Conservation (phyloP, 2,329 filamentous ascomycete species). For the Colletotrichum sp. region DNA sequence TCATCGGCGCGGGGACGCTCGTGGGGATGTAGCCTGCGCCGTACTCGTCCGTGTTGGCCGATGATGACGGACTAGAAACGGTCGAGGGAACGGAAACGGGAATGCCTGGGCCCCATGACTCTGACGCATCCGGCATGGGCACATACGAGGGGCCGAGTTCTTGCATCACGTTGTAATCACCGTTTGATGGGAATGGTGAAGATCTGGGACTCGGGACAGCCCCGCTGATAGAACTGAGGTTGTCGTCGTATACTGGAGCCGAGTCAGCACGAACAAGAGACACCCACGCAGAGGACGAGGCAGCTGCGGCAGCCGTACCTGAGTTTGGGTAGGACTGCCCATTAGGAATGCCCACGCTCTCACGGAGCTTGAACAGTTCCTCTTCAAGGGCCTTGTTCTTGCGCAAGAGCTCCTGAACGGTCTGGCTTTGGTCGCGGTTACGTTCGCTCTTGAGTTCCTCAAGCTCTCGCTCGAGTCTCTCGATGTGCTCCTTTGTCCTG, state of each 20-base stretch:
- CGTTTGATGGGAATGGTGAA: conserved; percentile 46
- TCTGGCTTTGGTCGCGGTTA: conserved; percentile 53
- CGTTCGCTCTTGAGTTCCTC: conserved; percentile 67
- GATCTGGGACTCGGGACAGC: conserved; percentile 48
- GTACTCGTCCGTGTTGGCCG: conserved; percentile 52
- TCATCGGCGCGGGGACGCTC: conserved; percentile 50
- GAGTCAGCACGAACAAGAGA: conserved; percentile 19
- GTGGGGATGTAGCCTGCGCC: conserved; percentile 52
- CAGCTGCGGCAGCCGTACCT: conserved; percentile 36
- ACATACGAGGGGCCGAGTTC: conserved; percentile 46
- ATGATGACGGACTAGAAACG: conserved; percentile 58
- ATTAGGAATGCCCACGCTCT: conserved; percentile 48
- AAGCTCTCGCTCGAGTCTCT: conserved; percentile 76
- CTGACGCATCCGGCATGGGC: conserved; percentile 46
- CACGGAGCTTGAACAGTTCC: conserved; percentile 51
- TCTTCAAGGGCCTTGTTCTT: conserved; percentile 60
- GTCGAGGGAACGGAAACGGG: conserved; percentile 51
- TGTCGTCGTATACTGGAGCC: conserved; percentile 45
- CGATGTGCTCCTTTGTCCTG: conserved; percentile 86
- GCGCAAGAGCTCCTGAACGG: conserved; percentile 55
- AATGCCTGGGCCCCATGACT: conserved; percentile 50
- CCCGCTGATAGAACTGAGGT: conserved; percentile 41
- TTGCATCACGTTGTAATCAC: conserved; percentile 48
- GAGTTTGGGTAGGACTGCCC: conserved; percentile 45
- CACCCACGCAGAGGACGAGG: conserved; percentile 20